Conservation (phyloP, 2,329 filamentous ascomycete species). For the Pseudogymnoascus sp. region DNA sequence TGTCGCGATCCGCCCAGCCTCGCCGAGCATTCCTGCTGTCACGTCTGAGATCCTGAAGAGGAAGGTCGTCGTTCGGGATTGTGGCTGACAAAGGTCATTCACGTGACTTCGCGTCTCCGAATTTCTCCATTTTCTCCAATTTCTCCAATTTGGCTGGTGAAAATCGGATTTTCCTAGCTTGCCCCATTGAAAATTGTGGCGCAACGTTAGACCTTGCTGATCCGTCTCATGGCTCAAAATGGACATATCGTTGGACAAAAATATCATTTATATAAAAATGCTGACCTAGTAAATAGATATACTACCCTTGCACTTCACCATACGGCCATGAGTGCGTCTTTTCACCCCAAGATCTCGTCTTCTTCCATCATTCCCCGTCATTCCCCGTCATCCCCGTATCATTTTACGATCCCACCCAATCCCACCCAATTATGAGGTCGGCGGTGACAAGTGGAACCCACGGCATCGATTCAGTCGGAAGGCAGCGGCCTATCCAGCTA, state of each 20-base stretch:
- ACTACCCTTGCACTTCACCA: background rate
- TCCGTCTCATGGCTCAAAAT: background rate
- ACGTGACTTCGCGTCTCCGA: background rate
- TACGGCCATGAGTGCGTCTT: background rate
- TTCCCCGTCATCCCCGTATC: background rate
- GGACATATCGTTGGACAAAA: background rate
- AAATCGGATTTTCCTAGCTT: conserved; percentile 1
- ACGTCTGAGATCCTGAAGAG: background rate
- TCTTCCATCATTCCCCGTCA: conserved; percentile 3
- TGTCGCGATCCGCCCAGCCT: conserved; percentile 3
- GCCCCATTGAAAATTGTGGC: background rate
- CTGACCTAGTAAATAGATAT: background rate
- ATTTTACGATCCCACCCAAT: background rate
- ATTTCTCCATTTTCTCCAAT: conserved; percentile 5
- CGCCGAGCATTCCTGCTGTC: background rate
- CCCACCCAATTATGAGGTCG: background rate
- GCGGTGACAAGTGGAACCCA: background rate
- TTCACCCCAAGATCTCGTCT: conserved; percentile 2
- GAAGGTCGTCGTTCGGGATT: background rate
- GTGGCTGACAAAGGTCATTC: background rate
- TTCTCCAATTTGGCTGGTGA: conserved; percentile 3
- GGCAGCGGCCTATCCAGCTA: background rate
- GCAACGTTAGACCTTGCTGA: background rate
- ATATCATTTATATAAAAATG: background rate
- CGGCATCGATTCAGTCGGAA: background rate